Percentiles rank a stretch among this genome's conserved stretches.
These are phyloP conservation scores for Karstenula rhodostoma DNA, from an alignment of 2,329 filamentous ascomycete genomes.

Conservation along the genomic window DNA sequence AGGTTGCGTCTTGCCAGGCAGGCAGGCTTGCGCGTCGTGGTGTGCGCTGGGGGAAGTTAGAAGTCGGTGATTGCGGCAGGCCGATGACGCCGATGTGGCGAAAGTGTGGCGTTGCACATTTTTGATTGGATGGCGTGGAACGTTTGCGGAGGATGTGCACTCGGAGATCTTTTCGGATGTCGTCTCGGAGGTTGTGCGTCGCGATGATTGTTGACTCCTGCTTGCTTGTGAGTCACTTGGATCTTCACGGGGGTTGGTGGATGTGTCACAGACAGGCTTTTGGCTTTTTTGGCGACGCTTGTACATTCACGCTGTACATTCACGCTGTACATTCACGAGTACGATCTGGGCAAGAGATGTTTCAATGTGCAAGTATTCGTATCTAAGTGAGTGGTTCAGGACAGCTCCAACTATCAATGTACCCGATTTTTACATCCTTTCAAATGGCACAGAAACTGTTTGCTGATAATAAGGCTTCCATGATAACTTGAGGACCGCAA, in stretches of 20 bases:
- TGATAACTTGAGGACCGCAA: neutral
- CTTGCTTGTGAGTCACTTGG: neutral
- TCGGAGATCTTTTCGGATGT: slow-evolving; percentile 3
- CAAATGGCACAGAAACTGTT: neutral
- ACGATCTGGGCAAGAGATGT: neutral
- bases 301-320: neutral
- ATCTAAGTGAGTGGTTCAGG: neutral
- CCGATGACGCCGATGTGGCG: slow-evolving; percentile 35
- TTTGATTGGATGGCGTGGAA: neutral
- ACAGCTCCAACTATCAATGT: neutral
- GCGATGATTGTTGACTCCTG: neutral
- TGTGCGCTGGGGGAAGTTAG: slow-evolving; percentile 18
- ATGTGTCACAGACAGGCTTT: neutral
- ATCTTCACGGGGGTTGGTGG: neutral
- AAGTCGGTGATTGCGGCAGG: slow-evolving; percentile 22
- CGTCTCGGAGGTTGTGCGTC: neutral
- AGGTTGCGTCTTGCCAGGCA: slow-evolving; percentile 25
- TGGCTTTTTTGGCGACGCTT: neutral
- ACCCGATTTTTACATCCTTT: neutral
- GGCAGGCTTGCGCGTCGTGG: slow-evolving; percentile 39
- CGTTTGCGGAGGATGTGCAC: neutral
- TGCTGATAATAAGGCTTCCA: neutral
- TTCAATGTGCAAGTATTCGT: neutral
- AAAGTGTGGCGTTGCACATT: slow-evolving; percentile 13
- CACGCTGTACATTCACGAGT: neutral